Percentiles rank a stretch among this genome's conserved stretches.
Evolutionary conservation across 495 filamentous ascomycete genomes (phyloP).

Genomic region (Tuber brumale): DNA sequence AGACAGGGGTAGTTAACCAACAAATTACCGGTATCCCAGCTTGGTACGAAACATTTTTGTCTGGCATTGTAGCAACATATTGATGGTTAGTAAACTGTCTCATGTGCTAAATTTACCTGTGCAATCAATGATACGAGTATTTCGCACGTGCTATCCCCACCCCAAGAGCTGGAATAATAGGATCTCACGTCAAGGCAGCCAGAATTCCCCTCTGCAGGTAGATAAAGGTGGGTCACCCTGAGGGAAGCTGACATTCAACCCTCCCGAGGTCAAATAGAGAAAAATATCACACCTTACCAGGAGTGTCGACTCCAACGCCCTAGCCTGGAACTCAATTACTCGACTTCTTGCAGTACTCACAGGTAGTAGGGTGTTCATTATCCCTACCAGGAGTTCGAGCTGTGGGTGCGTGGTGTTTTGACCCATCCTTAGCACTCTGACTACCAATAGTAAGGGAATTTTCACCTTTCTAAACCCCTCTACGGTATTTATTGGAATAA

Average conservation of each 20-base stretch:
- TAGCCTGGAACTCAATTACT: neutral
- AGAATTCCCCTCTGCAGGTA: neutral
- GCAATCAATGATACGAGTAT: too few relatives aligned
- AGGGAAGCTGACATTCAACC: neutral
- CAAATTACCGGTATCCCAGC: too few relatives aligned
- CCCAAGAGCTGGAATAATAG: neutral
- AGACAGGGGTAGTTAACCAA: too few relatives aligned
- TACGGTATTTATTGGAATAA: too few relatives aligned
- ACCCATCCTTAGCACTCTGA: neutral
- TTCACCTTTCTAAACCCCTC: neutral
- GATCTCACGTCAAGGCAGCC: neutral
- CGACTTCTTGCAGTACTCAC: neutral
- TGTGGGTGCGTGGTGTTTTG: neutral
- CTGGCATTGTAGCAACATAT: too few relatives aligned
- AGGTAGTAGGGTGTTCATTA: neutral
- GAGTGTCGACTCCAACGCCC: neutral
- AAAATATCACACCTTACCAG: neutral
- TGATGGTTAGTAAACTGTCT: too few relatives aligned
- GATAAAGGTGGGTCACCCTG: neutral
- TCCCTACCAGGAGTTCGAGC: neutral
- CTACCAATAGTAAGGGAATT: neutral
- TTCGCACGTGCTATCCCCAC: too few relatives aligned
- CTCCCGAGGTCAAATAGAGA: neutral
- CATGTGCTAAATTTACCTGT: too few relatives aligned
- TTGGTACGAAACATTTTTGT: too few relatives aligned